A percentile compares a stretch with the other conserved stretches of the same genome.
These are phyloP conservation scores for Pythium volutum DNA, from an alignment of 352 stramenopile species.

Conservation along the genomic window DNA sequence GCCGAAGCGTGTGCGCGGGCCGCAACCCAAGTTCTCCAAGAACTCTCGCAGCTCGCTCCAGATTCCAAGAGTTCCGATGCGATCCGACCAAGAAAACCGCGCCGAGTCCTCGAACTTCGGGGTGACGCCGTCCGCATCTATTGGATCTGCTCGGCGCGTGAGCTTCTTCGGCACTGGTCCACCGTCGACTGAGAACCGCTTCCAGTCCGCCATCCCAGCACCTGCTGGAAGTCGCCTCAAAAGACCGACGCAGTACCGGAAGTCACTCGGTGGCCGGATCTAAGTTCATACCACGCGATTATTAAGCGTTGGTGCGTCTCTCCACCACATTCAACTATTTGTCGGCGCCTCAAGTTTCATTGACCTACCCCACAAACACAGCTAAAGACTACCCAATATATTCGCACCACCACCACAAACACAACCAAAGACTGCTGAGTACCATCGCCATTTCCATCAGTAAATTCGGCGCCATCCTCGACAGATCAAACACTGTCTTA, in stretches of 20 bases:
- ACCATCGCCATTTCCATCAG: too few relatives aligned
- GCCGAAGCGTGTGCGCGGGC: conserved; percentile 21
- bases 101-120: conserved; percentile 19
- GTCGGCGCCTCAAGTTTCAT: not conserved
- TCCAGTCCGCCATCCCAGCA: conserved; percentile 11
- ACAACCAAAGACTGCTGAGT: too few relatives aligned
- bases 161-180: conserved; percentile 20
- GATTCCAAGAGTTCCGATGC: not conserved
- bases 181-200: conserved; percentile 4
- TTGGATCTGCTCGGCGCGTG: conserved; percentile 15
- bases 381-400: not conserved
- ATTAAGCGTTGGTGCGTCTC: not conserved
- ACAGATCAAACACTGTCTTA: conserved; percentile 8
- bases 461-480: not conserved
- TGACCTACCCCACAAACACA: not conserved
- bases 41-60: conserved; percentile 3
- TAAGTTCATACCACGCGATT: not conserved
- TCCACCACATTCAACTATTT: not conserved
- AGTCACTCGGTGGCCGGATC: conserved; percentile 25
- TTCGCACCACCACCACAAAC: too few relatives aligned
- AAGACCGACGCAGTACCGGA: conserved; percentile 26
- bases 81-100: conserved; percentile 22
- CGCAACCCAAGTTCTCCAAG: conserved; percentile 12
- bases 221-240: conserved; percentile 22
- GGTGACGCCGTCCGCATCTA: not conserved